Base-by-base conservation (phyloP, 1,284 basidiomycete genomes). In the Cutaneotrichosporon mucoides region DNA sequence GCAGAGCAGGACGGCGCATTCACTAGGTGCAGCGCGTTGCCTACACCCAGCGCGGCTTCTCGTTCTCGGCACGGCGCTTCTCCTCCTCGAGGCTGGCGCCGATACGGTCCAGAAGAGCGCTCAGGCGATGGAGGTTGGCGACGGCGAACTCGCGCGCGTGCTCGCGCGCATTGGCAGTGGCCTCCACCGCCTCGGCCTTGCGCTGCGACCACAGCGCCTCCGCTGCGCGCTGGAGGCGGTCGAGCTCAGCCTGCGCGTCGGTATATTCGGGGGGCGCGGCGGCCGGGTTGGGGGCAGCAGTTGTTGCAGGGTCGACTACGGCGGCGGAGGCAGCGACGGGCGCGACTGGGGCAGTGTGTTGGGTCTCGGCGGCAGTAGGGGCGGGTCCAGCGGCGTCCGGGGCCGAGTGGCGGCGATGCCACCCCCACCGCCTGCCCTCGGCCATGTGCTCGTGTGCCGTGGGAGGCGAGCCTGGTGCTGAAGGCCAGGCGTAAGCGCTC, bases 31-130 rank as follows among this genome's bases (percentile, higher is more conserved):
- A 24, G 24, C 24, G 24, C 24, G 2, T 24, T 3, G 24, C 38
- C 3, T 51, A 51, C 38, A 51, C 38, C 49, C 49, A 51, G 49
- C 49, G 49, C 38, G 24, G 40, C 49, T 42, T 51, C 37, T 51
- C n/a, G 9, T 24, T 16, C 37, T 51, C 49, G 6, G 24, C 35
- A 16, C 49, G 49, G 37, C 16, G 37, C 38, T 51, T 51, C 38
- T 51, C 51, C 51, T 53, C 42, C 33, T 42, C 51, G 33, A 53
- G 24, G 13, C 41, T 44, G 33, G 37, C 8, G 33, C 51, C 36
- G 34, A 53, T 44, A 6, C 41, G 41, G 33, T 53, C 41, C 0
- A 53, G 51, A 1, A 38, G 36, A 5, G n/a, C 51, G 10, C 16
- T 36, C 8, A 53, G 42, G 33, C 51, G 51, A 13, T 43, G 12